Conservation (phyloP, 495 filamentous ascomycete genomes). For the Podospora conica region DNA sequence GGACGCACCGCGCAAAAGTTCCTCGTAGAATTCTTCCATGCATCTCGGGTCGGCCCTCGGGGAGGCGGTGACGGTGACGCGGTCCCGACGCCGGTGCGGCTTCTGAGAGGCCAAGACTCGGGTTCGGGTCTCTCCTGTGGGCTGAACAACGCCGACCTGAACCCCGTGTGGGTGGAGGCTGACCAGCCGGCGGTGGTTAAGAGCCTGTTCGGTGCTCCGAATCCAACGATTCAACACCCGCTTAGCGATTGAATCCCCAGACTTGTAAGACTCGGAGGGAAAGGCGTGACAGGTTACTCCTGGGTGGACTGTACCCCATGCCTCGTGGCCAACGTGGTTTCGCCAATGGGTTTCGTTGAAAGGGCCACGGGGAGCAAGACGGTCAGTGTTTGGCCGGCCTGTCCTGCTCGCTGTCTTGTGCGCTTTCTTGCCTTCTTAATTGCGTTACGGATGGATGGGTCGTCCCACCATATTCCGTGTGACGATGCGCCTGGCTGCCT, state of each 20-base stretch:
- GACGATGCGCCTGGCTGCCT: not conserved
- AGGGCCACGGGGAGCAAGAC: not conserved
- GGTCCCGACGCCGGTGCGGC: not conserved
- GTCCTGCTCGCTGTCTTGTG: not conserved
- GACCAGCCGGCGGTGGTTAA: not conserved
- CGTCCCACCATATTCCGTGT: not conserved
- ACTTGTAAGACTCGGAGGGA: not conserved
- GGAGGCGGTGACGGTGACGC: not conserved
- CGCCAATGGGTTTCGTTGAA: not conserved
- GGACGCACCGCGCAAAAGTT: not conserved
- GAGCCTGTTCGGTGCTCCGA: not conserved
- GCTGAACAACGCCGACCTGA: too few species aligned
- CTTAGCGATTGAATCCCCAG: not conserved
- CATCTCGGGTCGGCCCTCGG: not conserved
- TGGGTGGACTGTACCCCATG: too few species aligned
- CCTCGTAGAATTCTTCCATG: not conserved
- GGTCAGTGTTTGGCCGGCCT: not conserved
- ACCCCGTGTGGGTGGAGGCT: not conserved
- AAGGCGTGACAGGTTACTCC: not conserved
- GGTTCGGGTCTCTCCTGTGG: not conserved
- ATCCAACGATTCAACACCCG: not conserved
- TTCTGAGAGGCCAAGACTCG: not conserved
- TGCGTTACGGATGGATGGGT: not conserved
- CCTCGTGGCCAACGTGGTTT: not conserved
- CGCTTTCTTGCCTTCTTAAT: not conserved